Evolutionary conservation across 106 monocot species (phyloP).

Genomic region (Dioscorea alata): DNA sequence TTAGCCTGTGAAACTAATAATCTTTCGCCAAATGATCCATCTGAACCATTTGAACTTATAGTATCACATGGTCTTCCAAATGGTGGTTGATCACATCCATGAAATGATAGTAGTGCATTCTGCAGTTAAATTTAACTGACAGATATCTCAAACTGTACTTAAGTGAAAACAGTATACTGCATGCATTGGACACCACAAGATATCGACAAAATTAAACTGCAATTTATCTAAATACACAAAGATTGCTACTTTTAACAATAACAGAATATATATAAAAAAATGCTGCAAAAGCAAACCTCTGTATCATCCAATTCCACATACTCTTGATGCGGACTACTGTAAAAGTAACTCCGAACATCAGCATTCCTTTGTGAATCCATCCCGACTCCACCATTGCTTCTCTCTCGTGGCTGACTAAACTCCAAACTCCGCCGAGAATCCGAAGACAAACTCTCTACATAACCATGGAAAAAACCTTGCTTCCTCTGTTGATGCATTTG

Average conservation of each 20-base stretch:
- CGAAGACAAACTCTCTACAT: constrained; percentile 33
- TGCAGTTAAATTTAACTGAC: constrained; percentile 5
- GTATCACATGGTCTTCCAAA: constrained; percentile 10
- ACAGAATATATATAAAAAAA: too few species aligned
- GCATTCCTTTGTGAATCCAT: constrained; percentile 8
- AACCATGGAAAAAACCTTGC: constrained; percentile 22
- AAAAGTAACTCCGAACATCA: constrained; percentile 13
- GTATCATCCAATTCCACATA: constrained; percentile 5
- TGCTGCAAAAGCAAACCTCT: not conserved
- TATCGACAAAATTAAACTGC: too few species aligned
- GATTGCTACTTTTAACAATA: too few species aligned
- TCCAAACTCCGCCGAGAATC: constrained; percentile 58
- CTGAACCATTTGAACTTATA: constrained; percentile 13
- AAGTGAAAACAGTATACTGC: too few species aligned
- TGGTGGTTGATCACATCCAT: constrained; percentile 29
- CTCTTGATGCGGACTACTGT: constrained; percentile 10
- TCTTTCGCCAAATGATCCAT: constrained; percentile 20
- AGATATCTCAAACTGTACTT: too few species aligned
- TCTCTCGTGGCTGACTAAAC: constrained; percentile 18
- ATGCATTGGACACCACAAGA: too few species aligned
- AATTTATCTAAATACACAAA: too few species aligned
- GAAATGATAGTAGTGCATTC: constrained; percentile 80
- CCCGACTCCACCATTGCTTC: not conserved
- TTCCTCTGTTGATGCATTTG: constrained; percentile 20
- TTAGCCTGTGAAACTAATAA: not conserved